Evolutionary conservation across 441 rosid genomes (phyloP).

Genomic region (Mallotus repandus): DNA sequence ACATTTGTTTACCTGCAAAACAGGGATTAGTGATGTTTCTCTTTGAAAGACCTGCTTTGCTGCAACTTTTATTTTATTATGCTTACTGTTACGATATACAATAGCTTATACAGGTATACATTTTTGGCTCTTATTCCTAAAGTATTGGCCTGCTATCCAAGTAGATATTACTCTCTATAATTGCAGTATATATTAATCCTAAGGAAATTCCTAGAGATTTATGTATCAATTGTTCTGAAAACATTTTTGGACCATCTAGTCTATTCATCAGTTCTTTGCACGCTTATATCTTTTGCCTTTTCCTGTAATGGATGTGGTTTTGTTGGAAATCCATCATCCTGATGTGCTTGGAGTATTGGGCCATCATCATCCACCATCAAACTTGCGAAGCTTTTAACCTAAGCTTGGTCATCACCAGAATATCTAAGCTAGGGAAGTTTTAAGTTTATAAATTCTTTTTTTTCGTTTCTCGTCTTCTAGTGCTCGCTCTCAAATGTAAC

Average conservation of each 20-base stretch:
- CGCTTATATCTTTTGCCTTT: not conserved
- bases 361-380: too few species aligned
- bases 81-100: not conserved
- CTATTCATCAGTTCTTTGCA: not conserved
- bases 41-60: not conserved
- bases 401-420: too few species aligned
- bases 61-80: not conserved
- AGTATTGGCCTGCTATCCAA: not conserved
- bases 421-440: too few species aligned
- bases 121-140: not conserved
- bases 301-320: not conserved
- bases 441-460: too few species aligned
- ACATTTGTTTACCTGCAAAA: not conserved
- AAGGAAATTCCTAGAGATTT: not conserved
- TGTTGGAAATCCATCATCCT: too few species aligned
- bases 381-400: too few species aligned
- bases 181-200: not conserved
- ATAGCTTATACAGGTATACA: not conserved
- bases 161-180: too few species aligned
- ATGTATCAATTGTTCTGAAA: not conserved
- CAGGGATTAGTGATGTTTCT: not conserved
- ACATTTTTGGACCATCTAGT: not conserved
- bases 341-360: too few species aligned
- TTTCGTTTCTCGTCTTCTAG: too few species aligned
- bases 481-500: too few species aligned